Evolutionary conservation across 2,329 filamentous ascomycete genomes (phyloP).

Genomic region (Ciborinia camelliae): DNA sequence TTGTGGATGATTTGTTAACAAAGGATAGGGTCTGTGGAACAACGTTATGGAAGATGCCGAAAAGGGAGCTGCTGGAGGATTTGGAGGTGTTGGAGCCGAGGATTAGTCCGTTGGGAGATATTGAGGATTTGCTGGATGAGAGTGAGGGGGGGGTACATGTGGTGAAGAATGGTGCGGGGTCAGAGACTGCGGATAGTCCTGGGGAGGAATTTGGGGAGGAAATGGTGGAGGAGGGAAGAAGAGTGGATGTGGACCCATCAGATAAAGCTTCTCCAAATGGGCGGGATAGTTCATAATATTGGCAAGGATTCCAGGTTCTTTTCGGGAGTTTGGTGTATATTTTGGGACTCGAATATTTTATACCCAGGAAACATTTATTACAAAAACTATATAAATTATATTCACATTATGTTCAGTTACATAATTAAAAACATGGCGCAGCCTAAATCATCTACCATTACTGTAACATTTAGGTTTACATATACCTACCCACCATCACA

Average conservation of each 20-base stretch:
- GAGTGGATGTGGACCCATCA: constrained; percentile 17
- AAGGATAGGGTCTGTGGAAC: constrained; percentile 91
- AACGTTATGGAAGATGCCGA: constrained; percentile 86
- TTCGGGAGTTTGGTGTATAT: constrained; percentile 1
- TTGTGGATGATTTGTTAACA: constrained; percentile 84
- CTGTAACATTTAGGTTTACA: background rate
- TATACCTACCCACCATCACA: no score
- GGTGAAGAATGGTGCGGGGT: constrained; percentile 19
- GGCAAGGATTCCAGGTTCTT: background rate
- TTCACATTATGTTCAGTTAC: background rate
- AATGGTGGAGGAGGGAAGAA: constrained; percentile 27
- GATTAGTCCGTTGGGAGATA: constrained; percentile 75
- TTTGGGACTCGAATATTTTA: constrained; percentile 5
- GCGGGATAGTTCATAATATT: background rate
- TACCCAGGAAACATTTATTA: background rate
- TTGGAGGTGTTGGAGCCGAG: constrained; percentile 82
- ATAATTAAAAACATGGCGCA: background rate
- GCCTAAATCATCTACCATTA: background rate
- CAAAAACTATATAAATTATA: background rate
- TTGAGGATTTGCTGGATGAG: constrained; percentile 64
- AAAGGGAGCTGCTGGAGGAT: constrained; percentile 79
- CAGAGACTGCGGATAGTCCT: constrained; percentile 24
- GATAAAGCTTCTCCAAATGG: background rate
- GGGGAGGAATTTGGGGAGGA: constrained; percentile 44
- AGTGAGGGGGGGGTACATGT: constrained; percentile 39